Base-by-base conservation (phyloP, 768 basidiomycete genomes). In the Termitomyces sp. region DNA sequence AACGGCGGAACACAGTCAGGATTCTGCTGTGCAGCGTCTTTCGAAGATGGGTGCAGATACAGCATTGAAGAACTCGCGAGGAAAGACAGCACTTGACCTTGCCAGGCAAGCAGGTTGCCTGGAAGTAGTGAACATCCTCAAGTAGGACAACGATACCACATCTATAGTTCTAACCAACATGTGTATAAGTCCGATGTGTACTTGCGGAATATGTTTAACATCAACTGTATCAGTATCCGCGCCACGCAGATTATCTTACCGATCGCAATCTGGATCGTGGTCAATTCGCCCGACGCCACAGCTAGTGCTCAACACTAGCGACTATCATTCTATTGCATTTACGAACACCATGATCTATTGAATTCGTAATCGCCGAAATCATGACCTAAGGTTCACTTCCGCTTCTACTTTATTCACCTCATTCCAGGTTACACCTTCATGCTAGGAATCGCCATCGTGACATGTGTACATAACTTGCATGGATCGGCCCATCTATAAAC, bases 1-100 rank as follows among this genome's bases (percentile, higher is more conserved):
- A 14, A 62, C 66, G 6, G 66, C 65, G 29, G 40, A 45, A 17
- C 50, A 49, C n/a, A 60, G 60, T 29, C 66, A 65, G n/a, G 46
- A 34, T 11, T 56, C 59, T 29, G 60, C 65, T 5, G 64, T 60
- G 10, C 48, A 42, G 29, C 25, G 51, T 5, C 59, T 60, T 43
- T 48, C 60, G 42, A 50, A 57, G 37, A 42, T 12, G 7, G 59
- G 59, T 20, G 56, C 63, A 1, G 59, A 54, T 42, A 59, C 46
- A 17, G 11, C 20, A 17, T 17, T 60, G 15, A 54, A 53, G 34
- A 60, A 63, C 36, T 53, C 56, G 10, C 20, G 29, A 38, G 59
- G 59, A 31, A 63, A 53, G 45, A 63, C 59, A 11, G 45, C 59
- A 4, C 36, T 47, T 25, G 63, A 63, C 15, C 34, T 63, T 25